phyloP scores from a whole-genome alignment of 2,329 filamentous ascomycete species.

The Phaeosphaeria sp. region DNA sequence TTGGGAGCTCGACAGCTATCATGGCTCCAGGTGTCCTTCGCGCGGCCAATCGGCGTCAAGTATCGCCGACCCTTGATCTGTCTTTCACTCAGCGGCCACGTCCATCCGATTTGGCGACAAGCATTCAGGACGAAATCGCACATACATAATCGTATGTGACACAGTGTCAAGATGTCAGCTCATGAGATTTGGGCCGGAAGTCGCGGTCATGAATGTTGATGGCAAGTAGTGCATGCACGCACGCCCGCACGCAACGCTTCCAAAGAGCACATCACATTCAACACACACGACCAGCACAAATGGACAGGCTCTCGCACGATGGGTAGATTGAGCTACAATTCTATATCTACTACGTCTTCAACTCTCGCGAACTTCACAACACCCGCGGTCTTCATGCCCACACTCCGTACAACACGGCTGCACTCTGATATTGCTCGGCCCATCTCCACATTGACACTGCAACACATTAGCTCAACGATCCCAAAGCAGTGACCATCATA shows the following conservation, averaged over 20 bases:
- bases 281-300: too few relatives aligned
- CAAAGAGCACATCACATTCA: too few relatives aligned
- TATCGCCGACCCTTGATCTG: constrained; percentile 19
- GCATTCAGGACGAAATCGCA: too few relatives aligned
- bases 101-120: neutral
- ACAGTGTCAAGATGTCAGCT: too few relatives aligned
- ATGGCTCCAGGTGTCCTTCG: constrained; percentile 32
- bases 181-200: too few relatives aligned
- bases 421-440: neutral
- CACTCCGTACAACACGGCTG: constrained; percentile 12
- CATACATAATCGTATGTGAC: too few relatives aligned
- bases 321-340: too few relatives aligned
- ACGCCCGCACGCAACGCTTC: too few relatives aligned
- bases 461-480: constrained; percentile 2
- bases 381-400: constrained; percentile 7
- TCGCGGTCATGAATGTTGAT: too few relatives aligned
- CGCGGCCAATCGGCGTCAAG: constrained; percentile 27
- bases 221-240: too few relatives aligned
- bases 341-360: too few relatives aligned
- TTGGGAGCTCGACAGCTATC: constrained; percentile 29
- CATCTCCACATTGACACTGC: constrained; percentile 10
- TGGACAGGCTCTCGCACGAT: too few relatives aligned
- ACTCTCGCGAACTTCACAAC: neutral
- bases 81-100: neutral
- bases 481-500: neutral